Conservation (phyloP, 208 protist genomes). For the Endotrypanum monterogeii region DNA sequence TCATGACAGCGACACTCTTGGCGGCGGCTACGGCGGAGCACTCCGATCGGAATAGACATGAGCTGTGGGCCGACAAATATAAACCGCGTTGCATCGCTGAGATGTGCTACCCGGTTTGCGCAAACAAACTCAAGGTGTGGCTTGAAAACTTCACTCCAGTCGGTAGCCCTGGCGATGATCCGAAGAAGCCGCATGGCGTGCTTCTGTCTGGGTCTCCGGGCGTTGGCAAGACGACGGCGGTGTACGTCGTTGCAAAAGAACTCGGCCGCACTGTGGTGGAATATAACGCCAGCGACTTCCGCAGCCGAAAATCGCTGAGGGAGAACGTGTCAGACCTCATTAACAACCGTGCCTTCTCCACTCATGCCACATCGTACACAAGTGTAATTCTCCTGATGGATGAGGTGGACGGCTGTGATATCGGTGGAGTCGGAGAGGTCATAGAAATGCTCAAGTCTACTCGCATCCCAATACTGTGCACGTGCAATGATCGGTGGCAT, state of each 20-base stretch:
- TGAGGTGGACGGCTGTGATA: constrained; percentile 99
- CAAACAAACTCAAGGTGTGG: constrained; percentile 93
- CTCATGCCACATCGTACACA: constrained; percentile 54
- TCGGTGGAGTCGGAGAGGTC: constrained; percentile 96
- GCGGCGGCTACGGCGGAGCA: constrained; percentile 8
- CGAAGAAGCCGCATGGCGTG: constrained; percentile 71
- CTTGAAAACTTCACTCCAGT: constrained; percentile 85
- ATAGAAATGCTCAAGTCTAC: constrained; percentile 95
- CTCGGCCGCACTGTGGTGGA: constrained; percentile 95
- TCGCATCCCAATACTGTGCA: constrained; percentile 97
- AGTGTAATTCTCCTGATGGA: constrained; percentile 98
- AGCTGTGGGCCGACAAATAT: constrained; percentile 98
- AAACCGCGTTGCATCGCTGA: constrained; percentile 87
- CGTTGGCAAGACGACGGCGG: constrained; percentile 99
- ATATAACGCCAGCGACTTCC: constrained; percentile 99
- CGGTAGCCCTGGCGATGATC: constrained; percentile 38
- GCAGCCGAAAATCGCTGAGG: constrained; percentile 93
- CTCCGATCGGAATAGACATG: constrained; percentile 3
- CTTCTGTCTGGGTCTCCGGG: constrained; percentile 97
- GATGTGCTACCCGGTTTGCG: constrained; percentile 90
- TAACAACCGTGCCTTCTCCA: constrained; percentile 82
- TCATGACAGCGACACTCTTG: neutral
- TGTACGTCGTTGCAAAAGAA: constrained; percentile 88
- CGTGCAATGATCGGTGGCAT: constrained; percentile 98
- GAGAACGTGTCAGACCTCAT: constrained; percentile 78